These are phyloP conservation scores for Candida dajiaensis DNA, from an alignment of 805 yeast species.

Conservation along the genomic window DNA sequence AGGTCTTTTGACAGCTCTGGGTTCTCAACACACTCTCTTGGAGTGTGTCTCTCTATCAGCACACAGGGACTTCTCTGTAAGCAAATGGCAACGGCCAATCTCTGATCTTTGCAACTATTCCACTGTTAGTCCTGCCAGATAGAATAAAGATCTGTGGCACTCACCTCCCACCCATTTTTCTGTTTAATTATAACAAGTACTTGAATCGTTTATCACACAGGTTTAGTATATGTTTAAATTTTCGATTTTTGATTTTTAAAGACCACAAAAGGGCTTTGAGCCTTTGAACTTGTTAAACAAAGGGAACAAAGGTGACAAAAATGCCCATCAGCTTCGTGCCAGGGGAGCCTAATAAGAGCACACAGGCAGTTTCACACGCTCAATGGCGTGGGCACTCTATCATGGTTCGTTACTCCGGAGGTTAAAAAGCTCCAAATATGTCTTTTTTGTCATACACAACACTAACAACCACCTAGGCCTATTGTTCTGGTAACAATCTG, in stretches of 20 bases:
- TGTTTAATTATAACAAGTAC: background rate
- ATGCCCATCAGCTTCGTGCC: slow-evolving; percentile 72
- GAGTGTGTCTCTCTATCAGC: slow-evolving; percentile 80
- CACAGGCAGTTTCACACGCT: slow-evolving; percentile 50
- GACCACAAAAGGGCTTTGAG: too few relatives aligned
- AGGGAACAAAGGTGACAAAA: background rate
- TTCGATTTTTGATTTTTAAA: background rate
- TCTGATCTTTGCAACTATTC: slow-evolving; percentile 83
- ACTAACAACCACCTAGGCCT: slow-evolving; percentile 33
- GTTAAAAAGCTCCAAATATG: background rate
- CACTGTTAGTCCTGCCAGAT: background rate
- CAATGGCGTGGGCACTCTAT: slow-evolving; percentile 63
- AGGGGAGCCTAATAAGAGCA: slow-evolving; percentile 68
- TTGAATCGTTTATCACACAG: too few relatives aligned
- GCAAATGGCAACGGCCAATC: slow-evolving; percentile 93
- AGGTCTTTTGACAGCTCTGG: slow-evolving; percentile 70
- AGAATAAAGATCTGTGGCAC: slow-evolving; percentile 12
- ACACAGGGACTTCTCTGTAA: slow-evolving; percentile 96
- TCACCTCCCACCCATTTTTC: slow-evolving; percentile 47
- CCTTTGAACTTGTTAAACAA: background rate
- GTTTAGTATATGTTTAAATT: too few relatives aligned
- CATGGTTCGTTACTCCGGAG: slow-evolving; percentile 27
- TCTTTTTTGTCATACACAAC: background rate
- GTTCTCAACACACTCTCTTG: slow-evolving; percentile 78
- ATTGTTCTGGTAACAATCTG: slow-evolving; percentile 85